Base-by-base conservation (phyloP, 371 early-diverging fungal species). In the Umbelopsis sp. region DNA sequence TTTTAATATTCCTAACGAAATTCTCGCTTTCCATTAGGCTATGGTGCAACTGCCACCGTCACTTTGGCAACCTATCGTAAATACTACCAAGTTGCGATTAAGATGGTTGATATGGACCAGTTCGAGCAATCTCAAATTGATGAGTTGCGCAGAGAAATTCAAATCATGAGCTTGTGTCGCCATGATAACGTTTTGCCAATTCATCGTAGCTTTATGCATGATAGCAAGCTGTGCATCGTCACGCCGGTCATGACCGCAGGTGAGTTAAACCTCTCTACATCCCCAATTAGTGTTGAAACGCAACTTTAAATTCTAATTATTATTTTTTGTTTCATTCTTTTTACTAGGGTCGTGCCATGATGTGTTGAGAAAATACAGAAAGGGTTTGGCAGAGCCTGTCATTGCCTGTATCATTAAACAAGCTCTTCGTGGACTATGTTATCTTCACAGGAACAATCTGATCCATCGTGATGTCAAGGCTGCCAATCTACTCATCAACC, bases 391-490 rank as follows among this genome's bases (percentile, higher is more conserved):
- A 52, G 83, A 83, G 65, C 63, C 68, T 7, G 46, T 80, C n/a
- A 76, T 80, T n/a, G 79, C 78, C 44, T 79, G 83, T 70, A 94
- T 99, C 68, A 86, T 93, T 6, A 86, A 91, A 35, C 96, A 97
- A 72, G 94, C 96, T 6, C 80, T 95, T 51, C 81, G 81, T 16
- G 97, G 97, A 0, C 84, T 99, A 32, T 86, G 88, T 18, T 99
- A 98, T 78, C 85, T 99, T 37, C 98, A 99, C 75, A 90, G 89
- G 62, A 91, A 90, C 45, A 90, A 90, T n/a, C 92, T 99, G 62
- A 94, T 99, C 63, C 99, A 99, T 73, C 89, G 99, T 44, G 99
- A 99, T 74, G 93, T 99, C 70, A 99, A 99, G 83, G 91, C 94
- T 85, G 83, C 71, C 74, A 99, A 99, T 78, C 85, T 99, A 51